A percentile compares a stretch with the other conserved stretches of the same genome.
Evolutionary conservation across 495 filamentous ascomycete species (phyloP).

Genomic region (Cercophora newfieldiana): DNA sequence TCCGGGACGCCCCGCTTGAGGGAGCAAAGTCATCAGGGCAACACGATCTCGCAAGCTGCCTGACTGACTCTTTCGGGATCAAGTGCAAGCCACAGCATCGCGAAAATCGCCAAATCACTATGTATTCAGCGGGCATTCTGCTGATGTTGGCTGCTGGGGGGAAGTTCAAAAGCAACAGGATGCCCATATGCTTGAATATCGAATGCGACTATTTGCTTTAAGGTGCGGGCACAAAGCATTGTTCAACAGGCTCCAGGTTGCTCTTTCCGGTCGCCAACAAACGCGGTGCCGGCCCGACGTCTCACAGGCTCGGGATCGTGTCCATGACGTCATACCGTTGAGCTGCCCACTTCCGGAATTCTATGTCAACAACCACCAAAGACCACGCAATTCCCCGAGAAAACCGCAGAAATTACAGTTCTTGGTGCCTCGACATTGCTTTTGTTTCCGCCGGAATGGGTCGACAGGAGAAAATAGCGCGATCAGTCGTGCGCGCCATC

Average conservation of each 20-base stretch:
- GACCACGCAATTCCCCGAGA: not conserved
- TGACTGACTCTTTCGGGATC: too few species aligned
- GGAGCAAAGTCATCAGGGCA: too few species aligned
- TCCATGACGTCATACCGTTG: constrained; percentile 8
- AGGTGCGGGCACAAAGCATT: not conserved
- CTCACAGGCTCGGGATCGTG: not conserved
- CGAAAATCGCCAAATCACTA: too few species aligned
- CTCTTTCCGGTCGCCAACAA: not conserved
- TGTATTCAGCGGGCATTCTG: too few species aligned
- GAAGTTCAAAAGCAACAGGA: too few species aligned
- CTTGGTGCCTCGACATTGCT: not conserved
- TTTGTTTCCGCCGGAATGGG: constrained; percentile 20
- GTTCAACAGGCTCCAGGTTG: not conserved
- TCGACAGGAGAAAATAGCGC: constrained; percentile 32
- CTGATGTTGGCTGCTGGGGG: too few species aligned
- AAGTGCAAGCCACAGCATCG: too few species aligned
- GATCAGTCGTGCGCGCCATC: constrained; percentile 41
- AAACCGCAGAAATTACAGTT: not conserved
- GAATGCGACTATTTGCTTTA: too few species aligned
- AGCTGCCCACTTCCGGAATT: not conserved
- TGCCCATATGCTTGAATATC: too few species aligned
- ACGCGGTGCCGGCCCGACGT: not conserved
- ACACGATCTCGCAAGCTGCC: too few species aligned
- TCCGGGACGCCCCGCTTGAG: too few species aligned
- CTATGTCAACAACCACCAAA: not conserved